Percentiles rank a stretch among this genome's conserved stretches.
phyloP scores from a whole-genome alignment of 441 rosid genomes.

The Arabidopsis hybrid region DNA sequence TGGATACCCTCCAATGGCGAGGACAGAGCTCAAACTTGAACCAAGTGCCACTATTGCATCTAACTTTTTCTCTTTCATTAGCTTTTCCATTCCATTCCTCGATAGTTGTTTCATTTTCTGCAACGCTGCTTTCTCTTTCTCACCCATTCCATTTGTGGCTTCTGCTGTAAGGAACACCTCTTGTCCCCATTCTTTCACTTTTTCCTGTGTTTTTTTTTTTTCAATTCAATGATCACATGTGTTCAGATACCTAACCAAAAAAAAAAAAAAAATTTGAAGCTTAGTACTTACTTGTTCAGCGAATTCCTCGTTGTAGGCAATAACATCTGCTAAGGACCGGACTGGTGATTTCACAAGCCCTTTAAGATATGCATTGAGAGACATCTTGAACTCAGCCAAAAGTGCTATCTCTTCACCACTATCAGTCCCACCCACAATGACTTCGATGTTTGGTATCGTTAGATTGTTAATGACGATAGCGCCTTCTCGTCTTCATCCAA shows the following conservation, averaged over 20 bases:
- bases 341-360: slow-evolving; percentile 64
- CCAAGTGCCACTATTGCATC: slow-evolving; percentile 57
- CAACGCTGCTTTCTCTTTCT: slow-evolving; percentile 47
- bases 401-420: slow-evolving; percentile 58
- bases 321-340: slow-evolving; percentile 65
- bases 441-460: slow-evolving; percentile 50
- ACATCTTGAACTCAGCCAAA: slow-evolving; percentile 66
- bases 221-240: neutral
- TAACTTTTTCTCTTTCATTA: slow-evolving; percentile 47
- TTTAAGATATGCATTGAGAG: slow-evolving; percentile 58
- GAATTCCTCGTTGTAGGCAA: slow-evolving; percentile 62
- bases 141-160: slow-evolving; percentile 50
- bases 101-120: slow-evolving; percentile 44
- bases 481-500: slow-evolving; percentile 51
- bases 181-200: slow-evolving; percentile 55
- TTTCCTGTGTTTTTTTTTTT: slow-evolving; percentile 50
- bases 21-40: slow-evolving; percentile 37
- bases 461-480: slow-evolving; percentile 59
- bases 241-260: neutral
- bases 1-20: slow-evolving; percentile 76
- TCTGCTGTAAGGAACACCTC: slow-evolving; percentile 52
- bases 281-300: slow-evolving; percentile 51
- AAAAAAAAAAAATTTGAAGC: no score
- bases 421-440: slow-evolving; percentile 3
- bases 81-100: slow-evolving; percentile 59